Percentiles rank a stretch among this genome's conserved stretches.
phyloP scores from a whole-genome alignment of 2,329 filamentous ascomycete genomes.

The Apiospora malaysiana region DNA sequence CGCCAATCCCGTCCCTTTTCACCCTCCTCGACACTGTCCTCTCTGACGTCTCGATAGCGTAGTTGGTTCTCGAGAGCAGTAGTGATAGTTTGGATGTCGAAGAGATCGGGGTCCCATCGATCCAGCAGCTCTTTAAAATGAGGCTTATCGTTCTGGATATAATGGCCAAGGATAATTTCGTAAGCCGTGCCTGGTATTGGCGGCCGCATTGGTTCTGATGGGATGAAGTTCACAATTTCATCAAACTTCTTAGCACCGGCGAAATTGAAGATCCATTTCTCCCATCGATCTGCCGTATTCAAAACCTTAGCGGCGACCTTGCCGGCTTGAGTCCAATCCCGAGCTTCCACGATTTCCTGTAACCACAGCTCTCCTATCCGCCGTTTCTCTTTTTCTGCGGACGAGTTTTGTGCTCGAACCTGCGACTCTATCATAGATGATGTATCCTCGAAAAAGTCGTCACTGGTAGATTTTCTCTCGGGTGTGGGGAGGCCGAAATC shows the following conservation, averaged over 20 bases:
- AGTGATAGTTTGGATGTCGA: slow-evolving; percentile 77
- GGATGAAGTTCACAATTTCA: slow-evolving; percentile 86
- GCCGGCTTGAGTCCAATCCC: slow-evolving; percentile 80
- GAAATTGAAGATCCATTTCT: slow-evolving; percentile 95
- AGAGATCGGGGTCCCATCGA: slow-evolving; percentile 83
- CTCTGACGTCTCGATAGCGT: slow-evolving; percentile 73
- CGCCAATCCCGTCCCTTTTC: slow-evolving; percentile 82
- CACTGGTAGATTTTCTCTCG: slow-evolving; percentile 48
- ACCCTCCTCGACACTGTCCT: slow-evolving; percentile 77
- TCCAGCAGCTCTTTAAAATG: slow-evolving; percentile 82
- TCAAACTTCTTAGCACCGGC: slow-evolving; percentile 85
- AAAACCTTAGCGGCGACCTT: slow-evolving; percentile 84
- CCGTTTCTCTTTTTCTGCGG: slow-evolving; percentile 84
- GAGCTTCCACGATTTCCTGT: slow-evolving; percentile 76
- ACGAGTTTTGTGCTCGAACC: slow-evolving; percentile 63
- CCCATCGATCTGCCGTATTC: slow-evolving; percentile 81
- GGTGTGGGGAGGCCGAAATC: slow-evolving; percentile 48
- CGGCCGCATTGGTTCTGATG: slow-evolving; percentile 76
- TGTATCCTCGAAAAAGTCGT: slow-evolving; percentile 78
- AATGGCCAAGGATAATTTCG: slow-evolving; percentile 87
- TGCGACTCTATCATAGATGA: slow-evolving; percentile 68
- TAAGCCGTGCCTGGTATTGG: slow-evolving; percentile 83
- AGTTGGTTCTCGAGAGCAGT: slow-evolving; percentile 83
- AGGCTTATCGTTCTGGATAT: slow-evolving; percentile 77
- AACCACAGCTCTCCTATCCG: slow-evolving; percentile 94